These are phyloP conservation scores for Ambrosia artemisiifolia DNA, from an alignment of 129 eudicot genomes.

Conservation along the genomic window DNA sequence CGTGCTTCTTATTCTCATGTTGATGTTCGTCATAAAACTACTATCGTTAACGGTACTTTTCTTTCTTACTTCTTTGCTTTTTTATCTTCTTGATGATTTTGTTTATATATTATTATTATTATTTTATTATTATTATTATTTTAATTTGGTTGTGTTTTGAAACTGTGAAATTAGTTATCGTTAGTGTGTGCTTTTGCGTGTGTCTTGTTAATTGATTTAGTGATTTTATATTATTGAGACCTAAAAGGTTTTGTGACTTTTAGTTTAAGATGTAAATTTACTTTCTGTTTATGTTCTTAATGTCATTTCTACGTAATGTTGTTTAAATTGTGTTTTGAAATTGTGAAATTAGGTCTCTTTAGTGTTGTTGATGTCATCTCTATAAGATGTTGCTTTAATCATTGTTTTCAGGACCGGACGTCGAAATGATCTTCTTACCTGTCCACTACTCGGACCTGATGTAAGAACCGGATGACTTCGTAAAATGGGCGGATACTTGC, in stretches of 20 bases:
- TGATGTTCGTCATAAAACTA: slow-evolving; percentile 51
- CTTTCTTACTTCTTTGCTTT: too few species aligned
- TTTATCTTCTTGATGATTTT: too few species aligned
- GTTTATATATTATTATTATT: too few species aligned
- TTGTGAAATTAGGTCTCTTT: background rate
- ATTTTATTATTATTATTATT: too few species aligned
- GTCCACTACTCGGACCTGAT: too few species aligned
- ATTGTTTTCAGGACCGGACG: too few species aligned
- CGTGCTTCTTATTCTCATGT: slow-evolving; percentile 68
- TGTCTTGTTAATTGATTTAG: background rate
- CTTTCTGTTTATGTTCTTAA: background rate
- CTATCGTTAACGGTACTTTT: slow-evolving; percentile 45
- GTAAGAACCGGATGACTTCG: too few species aligned
- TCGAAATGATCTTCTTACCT: too few species aligned
- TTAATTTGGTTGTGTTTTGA: too few species aligned
- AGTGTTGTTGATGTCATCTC: too few species aligned
- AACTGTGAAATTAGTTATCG: too few species aligned
- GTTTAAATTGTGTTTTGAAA: background rate
- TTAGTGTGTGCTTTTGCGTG: background rate
- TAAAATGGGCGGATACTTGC: too few species aligned
- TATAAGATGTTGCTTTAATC: background rate
- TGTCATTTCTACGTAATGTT: background rate
- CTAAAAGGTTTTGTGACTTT: background rate
- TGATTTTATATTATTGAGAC: background rate
- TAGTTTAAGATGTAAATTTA: background rate